Conservation (phyloP, 2,329 filamentous ascomycete genomes). For the Arthrobotrys musiformis region DNA sequence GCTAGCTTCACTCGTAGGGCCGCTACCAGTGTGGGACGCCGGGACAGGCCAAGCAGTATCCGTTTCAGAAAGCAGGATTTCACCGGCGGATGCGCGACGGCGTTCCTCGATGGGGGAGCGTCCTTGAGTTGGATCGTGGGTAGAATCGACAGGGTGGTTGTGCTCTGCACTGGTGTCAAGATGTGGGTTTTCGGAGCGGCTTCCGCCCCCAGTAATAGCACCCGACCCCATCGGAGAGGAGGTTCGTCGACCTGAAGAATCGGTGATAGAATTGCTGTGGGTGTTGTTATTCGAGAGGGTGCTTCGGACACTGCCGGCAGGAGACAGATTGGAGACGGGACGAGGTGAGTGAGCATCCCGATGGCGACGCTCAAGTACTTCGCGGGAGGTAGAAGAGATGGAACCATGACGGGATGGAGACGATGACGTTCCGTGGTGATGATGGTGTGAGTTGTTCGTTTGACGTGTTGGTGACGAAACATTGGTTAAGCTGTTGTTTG, state of each 20-base stretch:
- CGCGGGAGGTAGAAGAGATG: constrained; percentile 50
- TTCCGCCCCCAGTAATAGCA: constrained; percentile 1
- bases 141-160: constrained; percentile 43
- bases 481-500: constrained; percentile 28
- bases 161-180: constrained; percentile 51
- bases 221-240: constrained; percentile 14
- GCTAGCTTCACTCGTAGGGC: constrained; percentile 34
- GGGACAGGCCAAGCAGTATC: constrained; percentile 47
- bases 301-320: constrained; percentile 34
- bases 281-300: constrained; percentile 16
- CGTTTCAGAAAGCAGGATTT: constrained; percentile 52
- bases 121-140: constrained; percentile 51
- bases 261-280: background rate
- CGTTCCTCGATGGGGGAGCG: constrained; percentile 49
- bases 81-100: constrained; percentile 46
- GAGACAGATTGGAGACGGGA: constrained; percentile 38
- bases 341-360: constrained; percentile 48
- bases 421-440: constrained; percentile 16
- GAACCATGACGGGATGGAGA: constrained; percentile 52
- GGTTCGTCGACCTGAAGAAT: constrained; percentile 11
- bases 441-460: constrained; percentile 38
- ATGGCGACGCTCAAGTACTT: constrained; percentile 54
- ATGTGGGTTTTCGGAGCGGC: constrained; percentile 16
- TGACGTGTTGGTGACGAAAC: constrained; percentile 52
- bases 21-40: background rate